Evolutionary conservation across 768 basidiomycete species (phyloP).

Genomic region (Hericium coralloides): DNA sequence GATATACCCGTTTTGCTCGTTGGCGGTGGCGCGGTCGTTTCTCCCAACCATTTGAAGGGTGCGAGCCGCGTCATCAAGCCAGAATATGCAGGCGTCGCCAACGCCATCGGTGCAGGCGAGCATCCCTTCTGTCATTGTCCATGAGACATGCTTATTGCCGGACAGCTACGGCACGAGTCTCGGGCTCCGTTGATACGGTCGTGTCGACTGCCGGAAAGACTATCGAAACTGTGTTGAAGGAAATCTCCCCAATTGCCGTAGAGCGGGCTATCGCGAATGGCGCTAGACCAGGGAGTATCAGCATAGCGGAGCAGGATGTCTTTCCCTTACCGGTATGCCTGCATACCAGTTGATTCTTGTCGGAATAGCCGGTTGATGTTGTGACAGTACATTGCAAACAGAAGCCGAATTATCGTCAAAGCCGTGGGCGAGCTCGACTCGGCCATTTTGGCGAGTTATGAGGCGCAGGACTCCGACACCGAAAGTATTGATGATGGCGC

Average conservation of each 20-base stretch:
- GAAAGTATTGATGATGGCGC: background rate
- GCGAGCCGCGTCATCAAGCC: constrained; percentile 42
- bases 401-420: constrained; percentile 46
- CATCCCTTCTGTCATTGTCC: constrained; percentile 1
- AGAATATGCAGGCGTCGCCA: constrained; percentile 46
- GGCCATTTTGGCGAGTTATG: background rate
- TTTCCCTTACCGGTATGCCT: constrained; percentile 39
- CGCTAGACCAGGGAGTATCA: constrained; percentile 32
- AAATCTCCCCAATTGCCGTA: background rate
- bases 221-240: constrained; percentile 6
- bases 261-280: constrained; percentile 34
- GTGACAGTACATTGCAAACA: constrained; percentile 38
- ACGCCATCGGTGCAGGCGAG: constrained; percentile 52
- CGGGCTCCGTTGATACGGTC: constrained; percentile 37
- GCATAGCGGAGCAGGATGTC: constrained; percentile 46
- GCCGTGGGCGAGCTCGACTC: constrained; percentile 45
- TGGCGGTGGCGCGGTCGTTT: constrained; percentile 56
- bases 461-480: background rate
- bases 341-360: background rate
- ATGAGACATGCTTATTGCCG: background rate
- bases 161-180: constrained; percentile 26
- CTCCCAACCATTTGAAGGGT: constrained; percentile 41
- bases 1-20: constrained; percentile 53
- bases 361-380: background rate
- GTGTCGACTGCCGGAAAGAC: constrained; percentile 28